Evolutionary conservation across 2,329 filamentous ascomycete species (phyloP), one percentile per base, ranked within the genome.

Genomic region (Arthroderma sp.): DNA sequence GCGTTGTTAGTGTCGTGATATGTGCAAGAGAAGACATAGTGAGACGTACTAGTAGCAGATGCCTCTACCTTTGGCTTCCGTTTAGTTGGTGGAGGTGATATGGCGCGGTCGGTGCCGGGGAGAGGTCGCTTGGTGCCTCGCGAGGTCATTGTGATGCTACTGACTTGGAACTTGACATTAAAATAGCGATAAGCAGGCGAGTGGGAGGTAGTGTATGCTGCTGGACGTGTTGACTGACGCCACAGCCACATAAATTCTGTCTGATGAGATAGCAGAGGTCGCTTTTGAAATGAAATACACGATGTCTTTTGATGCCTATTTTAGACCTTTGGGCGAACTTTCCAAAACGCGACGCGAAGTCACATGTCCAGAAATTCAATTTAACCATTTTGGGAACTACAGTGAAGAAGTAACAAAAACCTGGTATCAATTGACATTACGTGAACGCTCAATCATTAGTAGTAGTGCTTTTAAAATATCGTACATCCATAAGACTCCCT

Each of bases 81-180:
- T 67, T 80, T 83, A 64, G 41, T 43, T 21, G 79, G 75, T 54
- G 81, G 81, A 47, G 81, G 81, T 56, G 81, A 83, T 47, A 83
- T 75, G 54, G 74, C 67, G 13, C 47, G 43, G 15, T 56, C 43
- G 2, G 52, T 28, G 21, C 44, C 23, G 15, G 53, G 17, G n/a
- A 54, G 25, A 4, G 53, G 19, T 2, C 58, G 55, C 35, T 59
- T 61, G 4, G 38, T 54, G 13, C 56, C 54, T n/a, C 53, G 54
- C 47, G 31, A 55, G 39, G 56, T 57, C 19, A 54, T 54, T 15
- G 51, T 54, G 31, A 38, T 2, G 7, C 21, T n/a, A 15, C 28
- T 1, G 21, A 23, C 17, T 8, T 15, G 31, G n/a, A 11, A 5
- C 9, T 2, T n/a, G 15, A 9, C n/a, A 15, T 39, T 13, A 28